phyloP scores from a whole-genome alignment of 148 eudicot genomes.

The Spergularia marina region DNA sequence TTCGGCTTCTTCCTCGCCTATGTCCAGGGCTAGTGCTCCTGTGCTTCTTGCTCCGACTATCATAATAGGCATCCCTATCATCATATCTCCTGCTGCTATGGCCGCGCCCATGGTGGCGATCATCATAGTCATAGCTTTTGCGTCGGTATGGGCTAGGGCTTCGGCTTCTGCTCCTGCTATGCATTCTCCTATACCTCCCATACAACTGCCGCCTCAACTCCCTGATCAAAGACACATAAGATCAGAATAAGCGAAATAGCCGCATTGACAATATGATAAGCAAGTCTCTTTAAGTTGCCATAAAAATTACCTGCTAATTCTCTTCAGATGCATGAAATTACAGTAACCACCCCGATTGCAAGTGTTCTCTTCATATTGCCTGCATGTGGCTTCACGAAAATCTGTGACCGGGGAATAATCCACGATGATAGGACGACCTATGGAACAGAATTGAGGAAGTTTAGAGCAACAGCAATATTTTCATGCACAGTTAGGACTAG shows the following conservation, averaged over 20 bases:
- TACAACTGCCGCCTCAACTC: constrained; percentile 70
- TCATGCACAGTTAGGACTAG: too few relatives aligned
- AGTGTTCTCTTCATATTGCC: constrained; percentile 89
- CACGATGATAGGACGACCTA: constrained; percentile 90
- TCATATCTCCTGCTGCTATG: constrained; percentile 68
- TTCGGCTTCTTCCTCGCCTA: constrained; percentile 64
- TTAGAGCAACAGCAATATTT: background rate
- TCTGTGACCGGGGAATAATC: constrained; percentile 98
- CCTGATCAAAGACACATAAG: constrained; percentile 25
- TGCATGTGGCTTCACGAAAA: constrained; percentile 96
- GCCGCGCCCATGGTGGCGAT: constrained; percentile 59
- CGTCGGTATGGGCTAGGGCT: constrained; percentile 80
- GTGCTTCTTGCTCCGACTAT: constrained; percentile 62
- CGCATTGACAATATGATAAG: background rate
- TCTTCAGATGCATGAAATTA: constrained; percentile 93
- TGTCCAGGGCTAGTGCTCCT: constrained; percentile 60
- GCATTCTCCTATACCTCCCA: constrained; percentile 58
- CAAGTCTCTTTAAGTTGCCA: background rate
- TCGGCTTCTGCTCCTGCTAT: constrained; percentile 62
- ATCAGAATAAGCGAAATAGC: background rate
- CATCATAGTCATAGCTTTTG: constrained; percentile 78
- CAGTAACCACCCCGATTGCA: constrained; percentile 98
- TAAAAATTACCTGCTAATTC: constrained; percentile 56
- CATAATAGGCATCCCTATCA: constrained; percentile 63
- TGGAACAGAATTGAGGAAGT: background rate